Evolutionary conservation across 257 asterid genomes (phyloP).

Genomic region (Cinchona pubescens): DNA sequence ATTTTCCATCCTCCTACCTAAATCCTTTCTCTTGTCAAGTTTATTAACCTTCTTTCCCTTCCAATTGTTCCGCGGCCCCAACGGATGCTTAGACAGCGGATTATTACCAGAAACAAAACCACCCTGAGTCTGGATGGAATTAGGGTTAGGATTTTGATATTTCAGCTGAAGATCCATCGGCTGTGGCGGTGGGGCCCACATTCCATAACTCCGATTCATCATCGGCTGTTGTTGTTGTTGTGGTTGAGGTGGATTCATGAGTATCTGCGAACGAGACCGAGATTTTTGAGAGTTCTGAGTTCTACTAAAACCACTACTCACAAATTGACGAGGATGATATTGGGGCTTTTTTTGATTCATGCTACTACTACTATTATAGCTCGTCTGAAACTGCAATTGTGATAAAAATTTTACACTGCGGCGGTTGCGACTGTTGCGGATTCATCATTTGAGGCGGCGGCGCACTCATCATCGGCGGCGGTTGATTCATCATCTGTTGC

Average conservation of each 20-base stretch:
- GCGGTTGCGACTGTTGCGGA: slow-evolving; percentile 17
- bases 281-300: neutral
- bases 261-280: slow-evolving; percentile 40
- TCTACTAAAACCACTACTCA: slow-evolving; percentile 5
- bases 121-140: slow-evolving; percentile 8
- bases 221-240: slow-evolving; percentile 28
- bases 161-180: slow-evolving; percentile 38
- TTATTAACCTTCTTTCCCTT: slow-evolving; percentile 60
- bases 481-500: slow-evolving; percentile 38
- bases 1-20: slow-evolving; percentile 50
- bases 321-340: neutral
- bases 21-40: slow-evolving; percentile 36
- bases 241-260: slow-evolving; percentile 25
- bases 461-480: slow-evolving; percentile 19
- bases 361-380: neutral
- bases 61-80: slow-evolving; percentile 74
- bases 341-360: neutral
- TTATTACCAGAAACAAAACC: slow-evolving; percentile 26
- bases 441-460: slow-evolving; percentile 24
- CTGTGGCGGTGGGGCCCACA: slow-evolving; percentile 45
- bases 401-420: slow-evolving; percentile 4
- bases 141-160: slow-evolving; percentile 54
- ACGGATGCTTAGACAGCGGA: slow-evolving; percentile 34
- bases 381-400: neutral
- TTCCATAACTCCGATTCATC: slow-evolving; percentile 59